Evolutionary conservation across 2,329 filamentous ascomycete genomes (phyloP).

Genomic region (Alternaria hordeiaustralica): DNA sequence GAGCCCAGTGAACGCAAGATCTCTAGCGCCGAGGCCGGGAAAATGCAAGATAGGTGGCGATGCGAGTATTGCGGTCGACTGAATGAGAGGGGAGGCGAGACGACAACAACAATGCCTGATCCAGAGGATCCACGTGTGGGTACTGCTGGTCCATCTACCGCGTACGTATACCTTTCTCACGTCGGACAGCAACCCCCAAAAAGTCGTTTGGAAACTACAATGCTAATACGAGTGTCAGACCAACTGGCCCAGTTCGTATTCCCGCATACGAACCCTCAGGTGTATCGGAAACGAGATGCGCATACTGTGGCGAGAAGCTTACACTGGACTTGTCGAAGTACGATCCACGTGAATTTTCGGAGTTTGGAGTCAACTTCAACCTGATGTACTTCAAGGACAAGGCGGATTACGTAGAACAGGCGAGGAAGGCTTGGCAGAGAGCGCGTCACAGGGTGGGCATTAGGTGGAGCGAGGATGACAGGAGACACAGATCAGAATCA

Average conservation of each 20-base stretch:
- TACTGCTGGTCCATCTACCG: neutral
- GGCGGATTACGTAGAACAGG: neutral
- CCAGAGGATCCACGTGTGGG: neutral
- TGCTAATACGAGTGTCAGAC: neutral
- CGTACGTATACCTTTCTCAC: neutral
- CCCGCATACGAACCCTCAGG: neutral
- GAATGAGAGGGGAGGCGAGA: neutral
- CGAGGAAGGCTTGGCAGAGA: neutral
- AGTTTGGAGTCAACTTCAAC: neutral
- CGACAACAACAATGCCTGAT: neutral
- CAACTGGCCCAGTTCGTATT: neutral
- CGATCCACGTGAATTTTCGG: neutral
- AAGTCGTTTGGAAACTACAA: neutral
- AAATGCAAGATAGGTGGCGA: slow-evolving; percentile 7
- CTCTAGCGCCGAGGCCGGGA: neutral
- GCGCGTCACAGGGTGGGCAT: neutral
- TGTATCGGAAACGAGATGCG: neutral
- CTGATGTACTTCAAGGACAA: neutral
- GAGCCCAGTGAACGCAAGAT: neutral
- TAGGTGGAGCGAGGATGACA: neutral
- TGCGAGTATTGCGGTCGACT: slow-evolving; percentile 11
- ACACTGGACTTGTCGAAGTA: neutral
- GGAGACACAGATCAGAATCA: neutral
- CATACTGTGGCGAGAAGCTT: neutral
- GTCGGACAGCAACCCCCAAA: neutral